Evolutionary conservation across 2,329 filamentous ascomycete genomes (phyloP), one percentile per base, ranked within the genome.

Genomic region (Beauveria brongniartii): DNA sequence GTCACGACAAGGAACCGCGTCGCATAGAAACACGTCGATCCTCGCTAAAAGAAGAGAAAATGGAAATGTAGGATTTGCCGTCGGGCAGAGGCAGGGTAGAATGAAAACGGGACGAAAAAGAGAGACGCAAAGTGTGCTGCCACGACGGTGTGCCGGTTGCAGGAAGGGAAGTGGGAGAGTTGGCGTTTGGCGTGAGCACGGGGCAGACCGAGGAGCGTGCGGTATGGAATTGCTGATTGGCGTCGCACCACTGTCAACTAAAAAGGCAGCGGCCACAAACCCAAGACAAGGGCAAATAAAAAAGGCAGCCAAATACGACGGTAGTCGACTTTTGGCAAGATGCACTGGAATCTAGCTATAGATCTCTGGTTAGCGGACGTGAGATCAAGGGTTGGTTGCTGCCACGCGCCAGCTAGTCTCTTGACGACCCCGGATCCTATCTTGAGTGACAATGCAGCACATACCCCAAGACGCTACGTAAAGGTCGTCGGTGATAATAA

Each of bases 191-290:
- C 28, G 41, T 55, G 40, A 55, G 40, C 22, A 55, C 24, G 52
- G 37, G 37, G 28, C 48, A 46, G 53, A 48, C 55, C n/a, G 53
- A 55, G 41, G 12, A 55, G 53, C 37, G 53, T 47, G 54, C 41
- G 41, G 55, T 10, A 50, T 55, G 55, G 54, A 43, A 47, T 34
- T 40, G 55, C 44, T 57, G 55, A 47, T 48, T 56, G 54, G 54
- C 54, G 54, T 56, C 43, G 54, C 54, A 56, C 24, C 43, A 37
- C 54, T 18, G 18, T 28, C 20, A 9, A 55, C 37, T 22, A 26
- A 16, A 18, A 47, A 26, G 10, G 28, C 28, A 56, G 51, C 51
- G 28, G 18, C 51, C 16, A 37, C 16, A 22, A 26, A 14, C 24
- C 34, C 34, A 54, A 54, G 51, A 54, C 51, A 43, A 54, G 51